These are phyloP conservation scores for Pichia sp. DNA, from an alignment of 1,139 yeast genomes.

Conservation along the genomic window DNA sequence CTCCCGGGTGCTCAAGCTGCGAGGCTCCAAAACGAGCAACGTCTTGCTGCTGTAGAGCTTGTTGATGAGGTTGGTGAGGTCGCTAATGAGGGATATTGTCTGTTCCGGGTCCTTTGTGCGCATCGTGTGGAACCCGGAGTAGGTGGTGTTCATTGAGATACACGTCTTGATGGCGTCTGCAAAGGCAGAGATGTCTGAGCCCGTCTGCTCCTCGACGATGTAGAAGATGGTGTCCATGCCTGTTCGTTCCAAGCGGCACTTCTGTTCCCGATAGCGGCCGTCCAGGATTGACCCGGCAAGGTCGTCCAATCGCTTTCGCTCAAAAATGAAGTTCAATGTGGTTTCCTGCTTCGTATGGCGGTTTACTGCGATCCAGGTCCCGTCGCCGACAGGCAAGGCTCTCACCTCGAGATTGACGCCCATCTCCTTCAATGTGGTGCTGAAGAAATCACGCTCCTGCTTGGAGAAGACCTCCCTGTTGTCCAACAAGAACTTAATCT, in stretches of 20 bases:
- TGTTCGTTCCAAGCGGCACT: constrained; percentile 63
- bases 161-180: constrained; percentile 71
- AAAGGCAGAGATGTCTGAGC: constrained; percentile 43
- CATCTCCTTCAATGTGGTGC: constrained; percentile 45
- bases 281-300: constrained; percentile 77
- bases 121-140: constrained; percentile 62
- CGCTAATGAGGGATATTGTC: constrained; percentile 60
- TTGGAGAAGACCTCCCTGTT: constrained; percentile 71
- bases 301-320: constrained; percentile 86
- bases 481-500: constrained; percentile 64
- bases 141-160: constrained; percentile 65
- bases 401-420: constrained; percentile 52
- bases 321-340: constrained; percentile 75
- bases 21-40: constrained; percentile 48
- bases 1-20: constrained; percentile 45
- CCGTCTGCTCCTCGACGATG: constrained; percentile 71
- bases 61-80: constrained; percentile 50
- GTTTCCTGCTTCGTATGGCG: constrained; percentile 54
- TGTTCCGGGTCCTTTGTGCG: constrained; percentile 71
- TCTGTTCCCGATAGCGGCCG: constrained; percentile 86
- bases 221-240: constrained; percentile 68
- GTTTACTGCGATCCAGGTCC: constrained; percentile 80
- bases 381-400: constrained; percentile 79
- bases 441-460: constrained; percentile 61
- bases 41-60: constrained; percentile 35